A percentile compares a stretch with the other conserved stretches of the same genome.
Conservation (phyloP, 495 filamentous ascomycete genomes). For the Amphirosellinia nigrospora region DNA sequence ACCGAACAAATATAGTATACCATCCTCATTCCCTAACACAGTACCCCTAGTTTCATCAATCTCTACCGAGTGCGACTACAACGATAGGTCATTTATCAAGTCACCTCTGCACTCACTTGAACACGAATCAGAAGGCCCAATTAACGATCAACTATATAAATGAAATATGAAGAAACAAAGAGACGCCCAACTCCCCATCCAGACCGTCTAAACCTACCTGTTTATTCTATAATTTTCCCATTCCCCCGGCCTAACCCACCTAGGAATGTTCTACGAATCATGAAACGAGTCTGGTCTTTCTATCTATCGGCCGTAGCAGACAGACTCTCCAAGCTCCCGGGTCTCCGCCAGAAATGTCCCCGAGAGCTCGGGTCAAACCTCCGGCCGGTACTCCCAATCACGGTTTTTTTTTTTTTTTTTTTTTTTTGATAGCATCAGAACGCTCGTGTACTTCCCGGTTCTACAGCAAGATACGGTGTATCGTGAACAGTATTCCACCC, state of each 20-base stretch:
- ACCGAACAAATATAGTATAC: no score
- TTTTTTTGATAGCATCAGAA: neutral
- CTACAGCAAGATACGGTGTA: neutral
- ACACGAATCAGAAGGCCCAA: neutral
- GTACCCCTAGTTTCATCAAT: neutral
- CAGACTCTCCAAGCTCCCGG: neutral
- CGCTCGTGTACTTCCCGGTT: neutral
- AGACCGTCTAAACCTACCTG: no score
- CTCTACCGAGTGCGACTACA: neutral
- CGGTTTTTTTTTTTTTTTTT: no score
- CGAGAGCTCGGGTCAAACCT: neutral
- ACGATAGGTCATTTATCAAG: neutral
- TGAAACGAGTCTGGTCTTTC: neutral
- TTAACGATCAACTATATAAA: neutral
- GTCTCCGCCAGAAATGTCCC: neutral
- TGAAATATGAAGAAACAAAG: neutral
- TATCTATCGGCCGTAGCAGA: neutral
- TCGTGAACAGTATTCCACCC: neutral
- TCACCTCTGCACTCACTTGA: neutral
- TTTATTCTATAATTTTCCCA: neutral
- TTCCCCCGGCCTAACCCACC: neutral
- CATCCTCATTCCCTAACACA: neutral
- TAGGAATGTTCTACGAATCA: neutral
- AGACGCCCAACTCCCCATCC: neutral
- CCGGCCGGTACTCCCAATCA: neutral